Base-by-base conservation (phyloP, 1,139 yeast genomes). In the Pichia inconspicua region DNA sequence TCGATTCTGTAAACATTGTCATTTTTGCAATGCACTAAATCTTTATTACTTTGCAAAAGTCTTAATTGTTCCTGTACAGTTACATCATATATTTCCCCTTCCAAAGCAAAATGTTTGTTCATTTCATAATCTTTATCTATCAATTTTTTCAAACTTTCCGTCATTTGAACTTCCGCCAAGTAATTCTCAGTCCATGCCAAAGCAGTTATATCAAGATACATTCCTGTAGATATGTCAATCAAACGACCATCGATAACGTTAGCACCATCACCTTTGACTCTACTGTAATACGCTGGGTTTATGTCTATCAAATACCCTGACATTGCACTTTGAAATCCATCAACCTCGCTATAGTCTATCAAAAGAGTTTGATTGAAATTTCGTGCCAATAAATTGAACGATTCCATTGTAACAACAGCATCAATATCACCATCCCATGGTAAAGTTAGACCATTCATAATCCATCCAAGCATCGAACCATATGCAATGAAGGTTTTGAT, bases 381-480 rank as follows among this genome's bases (percentile, higher is more conserved):
- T 49, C 69, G 59, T 1, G 75, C 72, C 43, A 78, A 57, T 45
- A 58, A 55, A 47, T 67, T 58, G 46, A 78, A 60, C 4, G 80
- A 71, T 2, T 59, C 58, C 52, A 71, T 63, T 0, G 82, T 69
- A 50, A 79, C 69, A 52, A 78, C 78, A 11, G 78, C 79, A 58
- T 80, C 85, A 39, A 79, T 58, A 58, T 80, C 86, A 46, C 71
- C 71, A 60, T 80, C 85, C 83, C 84, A 80, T 0, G 84, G 84
- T 58, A 79, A 62, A 15, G 68, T 72, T 57, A 76, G 59, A 0
- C 84, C 84, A 58, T 79, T 79, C 75, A 82, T 76, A 55, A 72
- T 70, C 77, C 83, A 80, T 1, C 83, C 82, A 32, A 79, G 58
- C 48, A 80, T 63, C 0, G 82, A 66, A 0, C 85, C 85, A 63